These are phyloP conservation scores for Aureobasidium sp. DNA, from an alignment of 2,329 filamentous ascomycete species.

Conservation along the genomic window DNA sequence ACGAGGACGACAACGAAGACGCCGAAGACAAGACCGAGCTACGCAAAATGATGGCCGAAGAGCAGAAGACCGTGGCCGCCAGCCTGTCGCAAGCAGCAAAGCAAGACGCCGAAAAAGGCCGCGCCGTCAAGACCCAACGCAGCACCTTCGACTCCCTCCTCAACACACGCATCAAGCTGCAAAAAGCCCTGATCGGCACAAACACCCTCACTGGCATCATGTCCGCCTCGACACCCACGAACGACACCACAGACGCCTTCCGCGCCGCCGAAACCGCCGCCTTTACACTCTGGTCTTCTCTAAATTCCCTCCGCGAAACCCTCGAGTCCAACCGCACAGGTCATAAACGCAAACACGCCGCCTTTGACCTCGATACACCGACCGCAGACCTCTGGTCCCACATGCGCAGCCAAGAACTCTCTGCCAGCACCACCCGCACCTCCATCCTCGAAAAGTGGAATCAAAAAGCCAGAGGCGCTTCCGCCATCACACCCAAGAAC, in stretches of 20 bases:
- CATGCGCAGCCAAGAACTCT: slow-evolving; percentile 59
- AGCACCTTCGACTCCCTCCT: slow-evolving; percentile 81
- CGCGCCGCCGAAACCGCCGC: slow-evolving; percentile 80
- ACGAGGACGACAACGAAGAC: slow-evolving; percentile 32
- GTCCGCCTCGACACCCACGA: slow-evolving; percentile 25
- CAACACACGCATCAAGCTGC: slow-evolving; percentile 83
- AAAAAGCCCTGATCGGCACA: slow-evolving; percentile 77
- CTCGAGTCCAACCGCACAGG: slow-evolving; percentile 49
- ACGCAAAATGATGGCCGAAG: slow-evolving; percentile 59
- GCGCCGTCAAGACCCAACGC: slow-evolving; percentile 78
- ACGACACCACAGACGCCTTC: slow-evolving; percentile 42
- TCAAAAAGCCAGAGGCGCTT: slow-evolving; percentile 61
- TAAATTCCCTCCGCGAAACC: slow-evolving; percentile 61
- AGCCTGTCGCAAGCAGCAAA: slow-evolving; percentile 61
- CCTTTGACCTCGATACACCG: slow-evolving; percentile 49
- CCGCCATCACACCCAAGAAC: slow-evolving; percentile 49
- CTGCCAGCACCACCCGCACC: slow-evolving; percentile 55
- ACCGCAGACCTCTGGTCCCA: slow-evolving; percentile 64
- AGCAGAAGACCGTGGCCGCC: slow-evolving; percentile 59
- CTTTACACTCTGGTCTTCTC: slow-evolving; percentile 73
- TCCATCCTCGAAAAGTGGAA: slow-evolving; percentile 86
- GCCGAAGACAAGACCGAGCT: slow-evolving; percentile 50
- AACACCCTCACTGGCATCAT: slow-evolving; percentile 58
- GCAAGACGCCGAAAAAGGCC: slow-evolving; percentile 75
- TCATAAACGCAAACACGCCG: slow-evolving; percentile 52